Evolutionary conservation across 306 rosid species (phyloP), one percentile per base, ranked within the genome.

Genomic region (Macrotyloma uniflorum): DNA sequence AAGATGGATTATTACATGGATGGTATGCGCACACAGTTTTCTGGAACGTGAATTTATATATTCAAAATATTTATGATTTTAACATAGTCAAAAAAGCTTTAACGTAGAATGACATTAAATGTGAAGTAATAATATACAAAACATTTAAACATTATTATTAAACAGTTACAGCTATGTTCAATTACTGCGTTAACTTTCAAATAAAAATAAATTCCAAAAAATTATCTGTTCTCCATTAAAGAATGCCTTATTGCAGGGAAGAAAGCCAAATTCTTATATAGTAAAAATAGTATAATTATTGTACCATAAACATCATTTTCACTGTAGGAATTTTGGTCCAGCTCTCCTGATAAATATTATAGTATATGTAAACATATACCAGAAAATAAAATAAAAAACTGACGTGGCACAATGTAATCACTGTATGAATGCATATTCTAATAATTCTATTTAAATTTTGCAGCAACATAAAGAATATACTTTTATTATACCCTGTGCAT

Each of bases 381-480:
- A 61, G 3, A 62, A 8, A 62, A 32, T 11, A 33, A 38, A 36
- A 35, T 10, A 11, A 46, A 42, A 16, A 18, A 6, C 14, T 16
- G 67, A 66, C 6, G 28, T 46, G 30, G 16, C 15, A 58, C 26
- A 26, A 42, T 33, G 74, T 51, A 72, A 38, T 63, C 67, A 19
- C 30, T 28, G 61, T 42, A 63, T 65, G 19, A 22, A 67, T 74
- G 74, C 63, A 81, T 57, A 80, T 74, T 80, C 43, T 38, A 38
- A 38, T 38, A 38, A 38, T 38, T 38, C 46, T 40, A 43, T 46
- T 33, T 46, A 24, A 13, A 15, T 43, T 72, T 59, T 14, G 13
- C 49, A 23, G 76, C 72, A 46, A 24, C 57, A 61, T 19, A 5
- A 13, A 67, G 81, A 76, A 76, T 82, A 76, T 70, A 51, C 78